Base-by-base conservation (phyloP, 345 rosid species). In the Fremontodendron californicum region DNA sequence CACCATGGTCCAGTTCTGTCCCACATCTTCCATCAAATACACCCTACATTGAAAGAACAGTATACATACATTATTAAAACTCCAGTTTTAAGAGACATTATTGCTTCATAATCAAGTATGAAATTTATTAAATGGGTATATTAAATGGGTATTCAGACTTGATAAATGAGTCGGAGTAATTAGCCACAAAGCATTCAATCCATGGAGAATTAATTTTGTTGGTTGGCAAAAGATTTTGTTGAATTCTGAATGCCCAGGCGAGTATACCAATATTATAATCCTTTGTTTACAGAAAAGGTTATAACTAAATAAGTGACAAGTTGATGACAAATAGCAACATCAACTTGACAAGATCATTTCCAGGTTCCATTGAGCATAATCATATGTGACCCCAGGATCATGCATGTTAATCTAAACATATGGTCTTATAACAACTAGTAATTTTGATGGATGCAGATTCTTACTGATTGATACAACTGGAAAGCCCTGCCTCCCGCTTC, bases 401-500 rank as follows among this genome's bases (percentile, higher is more conserved):
- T 23, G 21, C 8, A 21, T 31, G 3, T 25, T 23, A 68, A 68
- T 43, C 54, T 43, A 43, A 65, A 52, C 43, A 16, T 29, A 33
- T 33, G 11, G 5, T 58, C 43, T n/a, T 19, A 35, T 1, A 15
- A 6, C n/a, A 27, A 23, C 19, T 4, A 18, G n/a, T 74, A 40
- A 40, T 15, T 37, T 16, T 58, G 51, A 75, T 21, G 19, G 42
- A 78, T 48, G 52, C 19, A 65, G 51, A 31, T 15, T 39, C 40
- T 80, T 87, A 92, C 94, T 80, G 97, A 90, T 0, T 72, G n/a
- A 64, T 96, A 96, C 8, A 93, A 81, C 82, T 93, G 97, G 82
- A 93, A 96, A 2, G 75, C 92, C 58, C 94, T 84, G 81, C 98
- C 96, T 76, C 93, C 90, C 5, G 87, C 97, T 84, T 96, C 98